Evolutionary conservation across 305 asterid species (phyloP), one percentile per base, ranked within the genome.

Genomic region (Fraxinus sp.): DNA sequence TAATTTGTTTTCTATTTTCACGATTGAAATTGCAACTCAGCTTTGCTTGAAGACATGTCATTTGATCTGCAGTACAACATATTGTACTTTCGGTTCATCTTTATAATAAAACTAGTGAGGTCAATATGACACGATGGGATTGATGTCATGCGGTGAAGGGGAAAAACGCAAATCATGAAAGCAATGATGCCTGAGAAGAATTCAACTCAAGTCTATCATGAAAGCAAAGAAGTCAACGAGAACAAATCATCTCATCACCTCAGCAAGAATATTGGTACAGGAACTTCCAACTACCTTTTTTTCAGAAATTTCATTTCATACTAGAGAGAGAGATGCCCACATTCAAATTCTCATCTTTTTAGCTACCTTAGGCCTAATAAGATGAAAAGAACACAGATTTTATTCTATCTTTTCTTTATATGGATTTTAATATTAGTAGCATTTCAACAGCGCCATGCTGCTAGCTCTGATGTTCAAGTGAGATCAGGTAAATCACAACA

Each of bases 131-230:
- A 16, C 9, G 66, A n/a, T 1, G 66, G 24, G 66, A 55, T 20
- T 18, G 24, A 14, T 49, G 59, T 49, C 59, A 14, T 14, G 20
- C 24, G 26, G 10, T 18, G 3, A 62, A 32, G 14, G 39, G 57
- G 41, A 76, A 79, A 81, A 81, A 81, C 24, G 84, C 26, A 37
- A 71, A 55, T 80, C 85, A 83, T 68, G 87, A 78, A 72, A 39
- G 80, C 83, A 91, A 88, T 92, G 88, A 91, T 92, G 85, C 80
- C 68, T 44, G 74, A 78, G 75, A 80, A 46, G 86, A 89, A 87
- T 82, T 82, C 77, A 82, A 80, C 64, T 18, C 72, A 64, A 76
- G 81, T 79, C 74, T 80, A 88, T 89, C 86, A 89, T 86, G 90
- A 80, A 79, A 49, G 79, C 87, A 89, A 57, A 57, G 8, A 57